phyloP scores from a whole-genome alignment of 140 eudicot genomes.

The Cichorium intybus region DNA sequence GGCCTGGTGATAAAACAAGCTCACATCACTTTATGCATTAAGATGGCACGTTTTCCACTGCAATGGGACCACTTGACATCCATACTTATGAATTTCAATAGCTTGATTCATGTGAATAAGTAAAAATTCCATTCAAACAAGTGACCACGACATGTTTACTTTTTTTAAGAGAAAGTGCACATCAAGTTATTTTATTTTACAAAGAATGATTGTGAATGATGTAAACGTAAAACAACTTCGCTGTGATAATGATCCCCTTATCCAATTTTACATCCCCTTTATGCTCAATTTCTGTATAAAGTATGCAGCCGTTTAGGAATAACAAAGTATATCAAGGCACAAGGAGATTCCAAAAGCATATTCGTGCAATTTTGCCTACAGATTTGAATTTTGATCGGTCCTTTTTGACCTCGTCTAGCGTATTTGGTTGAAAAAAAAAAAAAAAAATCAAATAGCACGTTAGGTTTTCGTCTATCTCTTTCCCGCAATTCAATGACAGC shows the following conservation, averaged over 20 bases:
- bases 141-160: background rate
- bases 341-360: too few species aligned
- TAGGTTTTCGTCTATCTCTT: background rate
- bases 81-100: background rate
- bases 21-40: constrained; percentile 4
- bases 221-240: background rate
- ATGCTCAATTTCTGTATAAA: background rate
- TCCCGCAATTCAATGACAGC: constrained; percentile 15
- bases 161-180: background rate
- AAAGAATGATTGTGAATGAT: background rate
- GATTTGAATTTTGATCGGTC: too few species aligned
- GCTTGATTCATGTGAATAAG: background rate
- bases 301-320: background rate
- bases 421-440: constrained; percentile 2
- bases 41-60: constrained; percentile 44
- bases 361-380: too few species aligned
- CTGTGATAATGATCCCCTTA: too few species aligned
- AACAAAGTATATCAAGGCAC: background rate
- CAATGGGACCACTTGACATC: constrained; percentile 32
- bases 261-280: constrained; percentile 3
- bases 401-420: background rate
- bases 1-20: constrained; percentile 14
- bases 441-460: background rate
- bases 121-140: background rate
- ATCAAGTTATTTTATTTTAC: background rate